A percentile compares a stretch with the other conserved stretches of the same genome.
Evolutionary conservation across 129 eudicot genomes (phyloP).

Genomic region (Heracleum sosnowskyi): DNA sequence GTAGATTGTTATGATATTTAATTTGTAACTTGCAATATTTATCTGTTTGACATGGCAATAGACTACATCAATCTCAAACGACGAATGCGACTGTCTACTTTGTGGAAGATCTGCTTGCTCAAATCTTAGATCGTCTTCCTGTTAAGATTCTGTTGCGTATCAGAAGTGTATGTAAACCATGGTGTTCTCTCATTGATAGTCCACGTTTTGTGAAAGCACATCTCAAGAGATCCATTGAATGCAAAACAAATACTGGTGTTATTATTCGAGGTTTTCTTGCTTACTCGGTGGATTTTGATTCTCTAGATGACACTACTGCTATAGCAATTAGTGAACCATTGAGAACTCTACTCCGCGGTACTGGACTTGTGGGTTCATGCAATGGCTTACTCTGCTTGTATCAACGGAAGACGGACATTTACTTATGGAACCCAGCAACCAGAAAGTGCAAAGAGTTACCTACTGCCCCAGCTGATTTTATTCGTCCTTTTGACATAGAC

Average conservation of each 20-base stretch:
- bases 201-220: constrained; percentile 6
- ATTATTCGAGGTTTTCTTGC: background rate
- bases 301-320: background rate
- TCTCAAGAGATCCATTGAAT: constrained; percentile 2
- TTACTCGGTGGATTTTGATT: constrained; percentile 1
- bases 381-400: constrained; percentile 24
- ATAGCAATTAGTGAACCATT: background rate
- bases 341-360: background rate
- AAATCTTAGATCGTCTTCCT: background rate
- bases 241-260: background rate
- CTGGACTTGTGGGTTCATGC: constrained; percentile 23
- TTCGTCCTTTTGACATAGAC: background rate
- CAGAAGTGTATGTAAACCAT: constrained; percentile 5
- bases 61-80: background rate
- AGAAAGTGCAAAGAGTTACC: background rate
- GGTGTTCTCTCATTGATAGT: constrained; percentile 11
- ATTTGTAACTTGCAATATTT: background rate
- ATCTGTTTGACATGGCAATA: background rate
- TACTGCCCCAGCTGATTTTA: background rate
- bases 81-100: background rate
- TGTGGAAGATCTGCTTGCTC: background rate
- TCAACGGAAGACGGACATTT: background rate
- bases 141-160: background rate
- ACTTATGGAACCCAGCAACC: constrained; percentile 6
- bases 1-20: background rate